These are phyloP conservation scores for Exophiala viscosa DNA, from an alignment of 2,329 filamentous ascomycete species.

Conservation along the genomic window DNA sequence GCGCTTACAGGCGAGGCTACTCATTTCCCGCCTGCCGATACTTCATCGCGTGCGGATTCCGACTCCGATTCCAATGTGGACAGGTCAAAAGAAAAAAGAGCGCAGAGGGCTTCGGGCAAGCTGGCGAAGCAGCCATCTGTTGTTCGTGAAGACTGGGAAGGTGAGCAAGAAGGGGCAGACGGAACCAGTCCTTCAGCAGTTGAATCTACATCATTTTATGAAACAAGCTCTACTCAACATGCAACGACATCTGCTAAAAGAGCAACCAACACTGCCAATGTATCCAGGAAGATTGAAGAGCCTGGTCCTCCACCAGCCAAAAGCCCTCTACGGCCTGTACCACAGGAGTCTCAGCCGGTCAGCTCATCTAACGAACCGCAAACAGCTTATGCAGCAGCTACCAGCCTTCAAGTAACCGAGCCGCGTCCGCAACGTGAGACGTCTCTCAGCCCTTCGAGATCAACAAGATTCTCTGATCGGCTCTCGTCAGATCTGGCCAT, in stretches of 20 bases:
- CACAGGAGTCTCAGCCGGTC: constrained; percentile 1
- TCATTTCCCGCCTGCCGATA: constrained; percentile 15
- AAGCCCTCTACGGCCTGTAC: constrained; percentile 3
- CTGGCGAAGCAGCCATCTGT: constrained; percentile 38
- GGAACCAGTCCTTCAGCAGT: constrained; percentile 12
- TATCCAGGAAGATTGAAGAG: constrained; percentile 28
- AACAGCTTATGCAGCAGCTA: neutral
- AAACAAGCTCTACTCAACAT: constrained; percentile 1
- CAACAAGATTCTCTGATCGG: constrained; percentile 55
- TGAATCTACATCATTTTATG: constrained; percentile 4
- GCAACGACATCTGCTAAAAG: constrained; percentile 4
- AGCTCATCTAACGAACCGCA: neutral
- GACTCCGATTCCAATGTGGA: constrained; percentile 32
- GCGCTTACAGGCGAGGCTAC: constrained; percentile 7
- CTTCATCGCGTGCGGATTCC: constrained; percentile 24
- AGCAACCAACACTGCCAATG: constrained; percentile 24
- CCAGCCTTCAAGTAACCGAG: constrained; percentile 13
- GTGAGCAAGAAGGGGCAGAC: constrained; percentile 34
- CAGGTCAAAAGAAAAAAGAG: constrained; percentile 23
- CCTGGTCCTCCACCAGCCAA: constrained; percentile 3
- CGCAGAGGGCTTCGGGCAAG: constrained; percentile 29
- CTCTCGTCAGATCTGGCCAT: constrained; percentile 46
- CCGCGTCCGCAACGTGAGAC: constrained; percentile 30
- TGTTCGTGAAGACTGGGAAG: constrained; percentile 41
- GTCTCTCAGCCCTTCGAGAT: constrained; percentile 52